A percentile compares a stretch with the other conserved stretches of the same genome.
phyloP scores from a whole-genome alignment of 768 basidiomycete genomes.

The Auriscalpium orientale region DNA sequence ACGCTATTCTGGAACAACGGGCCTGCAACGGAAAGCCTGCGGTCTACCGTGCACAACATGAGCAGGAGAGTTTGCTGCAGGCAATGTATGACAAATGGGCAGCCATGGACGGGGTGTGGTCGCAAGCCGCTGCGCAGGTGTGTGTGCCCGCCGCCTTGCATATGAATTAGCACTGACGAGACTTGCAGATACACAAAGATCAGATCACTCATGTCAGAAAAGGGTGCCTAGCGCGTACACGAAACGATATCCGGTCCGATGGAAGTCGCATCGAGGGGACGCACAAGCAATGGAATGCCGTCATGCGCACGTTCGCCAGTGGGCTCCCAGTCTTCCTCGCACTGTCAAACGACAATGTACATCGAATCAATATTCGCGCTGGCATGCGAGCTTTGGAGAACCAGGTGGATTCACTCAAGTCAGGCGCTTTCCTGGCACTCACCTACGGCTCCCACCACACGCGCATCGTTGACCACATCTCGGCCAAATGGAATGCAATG shows the following conservation, averaged over 20 bases:
- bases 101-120: not conserved
- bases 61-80: constrained; percentile 14
- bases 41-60: constrained; percentile 12
- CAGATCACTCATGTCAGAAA: constrained; percentile 23
- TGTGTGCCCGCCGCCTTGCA: not conserved
- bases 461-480: constrained; percentile 13
- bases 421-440: constrained; percentile 6
- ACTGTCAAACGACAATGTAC: constrained; percentile 18
- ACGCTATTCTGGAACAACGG: not conserved
- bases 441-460: constrained; percentile 20
- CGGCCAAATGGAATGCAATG: constrained; percentile 12
- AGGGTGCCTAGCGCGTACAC: constrained; percentile 19
- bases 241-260: constrained; percentile 18
- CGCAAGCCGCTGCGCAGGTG: constrained; percentile 12
- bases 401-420: not conserved
- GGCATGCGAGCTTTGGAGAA: not conserved
- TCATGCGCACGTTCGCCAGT: constrained; percentile 17
- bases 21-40: constrained; percentile 4
- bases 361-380: constrained; percentile 16
- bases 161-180: not conserved
- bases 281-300: constrained; percentile 23
- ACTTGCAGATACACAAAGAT: constrained; percentile 19
- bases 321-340: constrained; percentile 15
- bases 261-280: constrained; percentile 23
- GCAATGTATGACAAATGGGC: constrained; percentile 8